Evolutionary conservation across 768 basidiomycete species (phyloP).

Genomic region (Termitomyces heimii): DNA sequence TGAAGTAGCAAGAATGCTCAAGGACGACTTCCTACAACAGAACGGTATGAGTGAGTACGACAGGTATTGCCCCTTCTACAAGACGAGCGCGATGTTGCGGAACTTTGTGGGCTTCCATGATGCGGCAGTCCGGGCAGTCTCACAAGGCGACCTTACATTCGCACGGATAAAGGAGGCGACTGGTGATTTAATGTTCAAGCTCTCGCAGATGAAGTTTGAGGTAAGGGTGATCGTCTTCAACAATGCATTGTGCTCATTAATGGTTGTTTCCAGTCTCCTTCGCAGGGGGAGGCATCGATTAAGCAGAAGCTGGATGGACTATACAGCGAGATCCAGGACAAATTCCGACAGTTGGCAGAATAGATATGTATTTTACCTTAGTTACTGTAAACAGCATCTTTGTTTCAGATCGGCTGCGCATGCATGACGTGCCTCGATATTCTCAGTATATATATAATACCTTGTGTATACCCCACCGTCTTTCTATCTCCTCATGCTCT

Average conservation of each 20-base stretch:
- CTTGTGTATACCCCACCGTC: background rate
- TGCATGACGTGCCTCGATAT: background rate
- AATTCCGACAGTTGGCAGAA: conserved; percentile 83
- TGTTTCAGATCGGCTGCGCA: conserved; percentile 8
- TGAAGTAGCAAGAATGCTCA: conserved; percentile 94
- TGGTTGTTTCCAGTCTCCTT: conserved; percentile 60
- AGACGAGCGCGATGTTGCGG: conserved; percentile 92
- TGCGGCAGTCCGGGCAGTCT: conserved; percentile 79
- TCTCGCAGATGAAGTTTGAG: conserved; percentile 99
- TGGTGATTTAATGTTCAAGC: conserved; percentile 87
- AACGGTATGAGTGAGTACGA: conserved; percentile 99
- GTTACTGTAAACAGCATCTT: background rate
- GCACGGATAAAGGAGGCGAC: conserved; percentile 83
- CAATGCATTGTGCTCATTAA: conserved; percentile 3
- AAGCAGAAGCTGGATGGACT: conserved; percentile 78
- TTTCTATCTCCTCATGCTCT: background rate
- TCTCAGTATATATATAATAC: background rate
- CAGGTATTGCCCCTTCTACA: conserved; percentile 97
- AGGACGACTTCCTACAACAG: conserved; percentile 96
- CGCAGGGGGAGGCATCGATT: conserved; percentile 82
- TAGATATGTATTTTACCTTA: conserved; percentile 22
- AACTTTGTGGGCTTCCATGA: conserved; percentile 96
- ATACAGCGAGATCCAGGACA: conserved; percentile 85
- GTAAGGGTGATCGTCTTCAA: conserved; percentile 32
- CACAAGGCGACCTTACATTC: conserved; percentile 79